Base-by-base conservation (phyloP, 306 rosid genomes). In the Trichosanthes cucumerina region DNA sequence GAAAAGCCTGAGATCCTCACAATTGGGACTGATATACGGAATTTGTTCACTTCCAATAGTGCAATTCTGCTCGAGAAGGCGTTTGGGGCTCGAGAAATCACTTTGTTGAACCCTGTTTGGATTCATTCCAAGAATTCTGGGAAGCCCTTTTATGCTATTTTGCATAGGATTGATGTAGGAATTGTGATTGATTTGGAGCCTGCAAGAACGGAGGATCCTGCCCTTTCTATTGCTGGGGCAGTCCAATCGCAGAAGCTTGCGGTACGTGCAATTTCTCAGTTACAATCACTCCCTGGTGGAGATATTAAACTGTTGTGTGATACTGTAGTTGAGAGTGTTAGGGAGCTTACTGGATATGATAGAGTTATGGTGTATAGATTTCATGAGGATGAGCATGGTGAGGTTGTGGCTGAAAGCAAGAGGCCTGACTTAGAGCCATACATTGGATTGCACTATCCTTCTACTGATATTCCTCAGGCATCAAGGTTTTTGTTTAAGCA, bases 351-450 rank as follows among this genome's bases (percentile, higher is more conserved):
- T 0, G 91, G 90, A 4, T 96, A 92, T 68, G 99, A 96, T 75
- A 84, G 99, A 62, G 99, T 96, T 14, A 96, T 96, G 99, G 99
- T 96, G 59, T 96, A 92, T 78, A 92, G 86, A 62, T 96, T 96
- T 77, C 99, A 96, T n/a, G 99, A 96, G 75, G 99, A 96, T 82
- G 99, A 92, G 71, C 99, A 96, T 43, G 99, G 99, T 12, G 99
- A 96, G 87, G 99, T 96, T 83, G 88, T 96, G 16, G 87, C 98
- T 0, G 99, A 96, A 89, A 92, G 97, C 59, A 92, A 88, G 86
- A 85, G 97, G 82, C 43, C 82, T 0, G 96, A 96, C 77, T 88
- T 96, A 81, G 98, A 96, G 81, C 99, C 99, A 1, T 96, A 96
- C 62, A 71, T 96, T 4, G 99, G 99, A 50, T 89, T 96, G 89